These are phyloP conservation scores for Vaccinium myrtillus DNA, from an alignment of 148 eudicot genomes.

Conservation along the genomic window DNA sequence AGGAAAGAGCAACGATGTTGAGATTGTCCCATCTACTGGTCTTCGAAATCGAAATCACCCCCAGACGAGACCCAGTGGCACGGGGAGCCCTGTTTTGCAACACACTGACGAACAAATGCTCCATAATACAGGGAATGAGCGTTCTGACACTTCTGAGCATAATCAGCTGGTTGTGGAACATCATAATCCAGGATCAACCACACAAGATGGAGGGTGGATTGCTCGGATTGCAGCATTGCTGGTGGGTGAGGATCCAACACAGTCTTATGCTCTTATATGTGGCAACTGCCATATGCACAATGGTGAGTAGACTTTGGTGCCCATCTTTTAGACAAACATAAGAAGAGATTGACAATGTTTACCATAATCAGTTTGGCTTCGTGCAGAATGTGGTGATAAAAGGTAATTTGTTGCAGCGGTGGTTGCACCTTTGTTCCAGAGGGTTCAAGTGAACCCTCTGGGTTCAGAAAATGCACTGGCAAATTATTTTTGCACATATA, in stretches of 20 bases:
- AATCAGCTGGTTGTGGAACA: conserved; percentile 68
- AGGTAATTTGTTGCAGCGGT: background rate
- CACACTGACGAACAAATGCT: conserved; percentile 36
- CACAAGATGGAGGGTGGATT: conserved; percentile 76
- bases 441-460: no score
- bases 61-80: conserved; percentile 37
- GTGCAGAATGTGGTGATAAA: background rate
- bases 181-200: conserved; percentile 44
- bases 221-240: conserved; percentile 87
- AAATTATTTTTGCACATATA: no score
- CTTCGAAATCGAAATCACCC: conserved; percentile 72
- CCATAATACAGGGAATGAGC: conserved; percentile 32
- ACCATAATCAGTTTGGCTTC: background rate
- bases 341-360: background rate
- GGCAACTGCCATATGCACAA: conserved; percentile 97
- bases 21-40: conserved; percentile 52
- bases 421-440: no score
- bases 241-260: conserved; percentile 97
- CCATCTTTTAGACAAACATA: background rate
- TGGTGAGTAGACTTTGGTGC: conserved; percentile 44
- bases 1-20: conserved; percentile 72
- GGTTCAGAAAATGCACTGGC: no score
- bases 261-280: conserved; percentile 90
- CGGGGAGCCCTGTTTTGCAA: conserved; percentile 35
- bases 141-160: conserved; percentile 36